Evolutionary conservation across 805 yeast genomes (phyloP).

Genomic region (Saccharomycopsis selenospora): DNA sequence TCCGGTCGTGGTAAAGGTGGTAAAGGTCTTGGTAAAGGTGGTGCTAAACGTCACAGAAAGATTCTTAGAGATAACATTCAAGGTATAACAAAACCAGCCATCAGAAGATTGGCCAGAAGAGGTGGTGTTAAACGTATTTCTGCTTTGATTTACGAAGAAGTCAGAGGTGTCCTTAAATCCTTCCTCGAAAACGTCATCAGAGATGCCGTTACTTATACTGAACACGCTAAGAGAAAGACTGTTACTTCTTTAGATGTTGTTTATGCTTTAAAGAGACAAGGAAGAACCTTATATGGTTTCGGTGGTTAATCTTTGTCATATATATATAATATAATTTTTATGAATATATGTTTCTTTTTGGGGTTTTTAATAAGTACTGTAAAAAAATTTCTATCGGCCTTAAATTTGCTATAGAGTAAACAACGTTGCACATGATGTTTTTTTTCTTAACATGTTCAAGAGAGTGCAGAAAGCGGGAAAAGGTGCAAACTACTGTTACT

Average conservation of each 20-base stretch:
- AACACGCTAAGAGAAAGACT: slow-evolving; percentile 72
- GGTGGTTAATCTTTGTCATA: slow-evolving; percentile 48
- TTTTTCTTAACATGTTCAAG: no score
- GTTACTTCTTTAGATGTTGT: slow-evolving; percentile 66
- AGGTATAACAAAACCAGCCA: slow-evolving; percentile 70
- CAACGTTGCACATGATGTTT: no score
- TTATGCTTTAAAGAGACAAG: slow-evolving; percentile 70
- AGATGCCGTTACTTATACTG: slow-evolving; percentile 68
- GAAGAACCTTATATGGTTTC: slow-evolving; percentile 69
- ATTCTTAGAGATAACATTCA: slow-evolving; percentile 68
- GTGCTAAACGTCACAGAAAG: slow-evolving; percentile 73
- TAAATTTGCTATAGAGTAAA: no score
- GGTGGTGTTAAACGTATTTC: slow-evolving; percentile 75
- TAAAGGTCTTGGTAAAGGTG: slow-evolving; percentile 68
- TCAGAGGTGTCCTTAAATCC: slow-evolving; percentile 60
- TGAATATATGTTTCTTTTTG: slow-evolving; percentile 23
- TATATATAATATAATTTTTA: no score
- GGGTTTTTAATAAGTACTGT: no score
- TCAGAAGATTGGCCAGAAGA: slow-evolving; percentile 73
- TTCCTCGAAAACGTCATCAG: slow-evolving; percentile 65
- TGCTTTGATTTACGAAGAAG: slow-evolving; percentile 66
- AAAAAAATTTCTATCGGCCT: no score
- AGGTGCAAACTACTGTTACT: no score
- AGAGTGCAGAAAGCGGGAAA: no score
- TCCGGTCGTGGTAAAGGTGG: slow-evolving; percentile 74